phyloP scores from a whole-genome alignment of 2,329 filamentous ascomycete genomes.

The Fusarium cyanostomum region DNA sequence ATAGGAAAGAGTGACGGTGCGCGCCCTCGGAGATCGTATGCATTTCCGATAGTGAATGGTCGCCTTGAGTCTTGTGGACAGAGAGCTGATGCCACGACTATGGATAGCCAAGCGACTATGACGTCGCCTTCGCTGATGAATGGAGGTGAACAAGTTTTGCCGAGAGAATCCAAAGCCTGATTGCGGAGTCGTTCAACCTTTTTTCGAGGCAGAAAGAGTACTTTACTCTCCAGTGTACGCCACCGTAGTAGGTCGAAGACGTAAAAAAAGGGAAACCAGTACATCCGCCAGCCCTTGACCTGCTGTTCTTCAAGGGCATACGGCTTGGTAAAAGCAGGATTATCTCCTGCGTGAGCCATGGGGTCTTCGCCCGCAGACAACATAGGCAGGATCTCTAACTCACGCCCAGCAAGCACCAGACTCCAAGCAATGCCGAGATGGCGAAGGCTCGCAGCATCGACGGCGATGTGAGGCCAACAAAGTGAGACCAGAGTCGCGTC shows the following conservation, averaged over 20 bases:
- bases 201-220: neutral
- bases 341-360: constrained; percentile 7
- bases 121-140: constrained; percentile 15
- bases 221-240: constrained; percentile 4
- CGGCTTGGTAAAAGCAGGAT: neutral
- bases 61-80: constrained; percentile 1
- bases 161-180: neutral
- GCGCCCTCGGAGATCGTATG: constrained; percentile 8
- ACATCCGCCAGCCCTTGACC: constrained; percentile 2
- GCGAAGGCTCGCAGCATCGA: constrained; percentile 7
- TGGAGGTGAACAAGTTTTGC: neutral
- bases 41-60: constrained; percentile 2
- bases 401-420: constrained; percentile 4
- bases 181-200: neutral
- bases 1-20: constrained; percentile 8
- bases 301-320: neutral
- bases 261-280: neutral
- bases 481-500: constrained; percentile 21
- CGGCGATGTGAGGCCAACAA: constrained; percentile 15
- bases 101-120: constrained; percentile 2
- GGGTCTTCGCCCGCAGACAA: constrained; percentile 6
- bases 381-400: neutral
- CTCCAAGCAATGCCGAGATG: constrained; percentile 12
- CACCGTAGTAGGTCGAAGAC: neutral
- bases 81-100: neutral